Evolutionary conservation across 1,284 basidiomycete species (phyloP).

Genomic region (Anthracocystis setariae): DNA sequence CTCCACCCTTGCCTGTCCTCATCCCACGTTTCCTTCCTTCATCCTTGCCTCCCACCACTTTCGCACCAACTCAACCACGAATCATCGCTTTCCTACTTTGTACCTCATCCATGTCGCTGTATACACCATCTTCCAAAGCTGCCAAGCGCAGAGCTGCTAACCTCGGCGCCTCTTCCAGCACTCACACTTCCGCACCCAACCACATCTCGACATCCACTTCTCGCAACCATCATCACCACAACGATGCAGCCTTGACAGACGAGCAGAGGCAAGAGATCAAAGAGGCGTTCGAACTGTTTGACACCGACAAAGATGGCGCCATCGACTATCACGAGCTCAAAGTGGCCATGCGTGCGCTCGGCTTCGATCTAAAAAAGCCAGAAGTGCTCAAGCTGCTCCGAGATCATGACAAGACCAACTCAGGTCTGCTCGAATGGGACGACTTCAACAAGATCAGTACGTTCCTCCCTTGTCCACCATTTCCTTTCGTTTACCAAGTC

Average conservation of each 20-base stretch:
- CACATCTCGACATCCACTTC: conserved; percentile 24
- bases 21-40: background rate
- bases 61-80: too few species aligned
- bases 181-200: conserved; percentile 28
- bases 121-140: conserved; percentile 51
- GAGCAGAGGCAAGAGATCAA: conserved; percentile 98
- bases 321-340: conserved; percentile 91
- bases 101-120: conserved; percentile 42
- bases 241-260: conserved; percentile 74
- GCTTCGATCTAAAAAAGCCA: conserved; percentile 97
- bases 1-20: background rate
- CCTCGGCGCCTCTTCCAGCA: conserved; percentile 29
- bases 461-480: conserved; percentile 68
- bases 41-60: conserved; percentile 3
- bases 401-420: conserved; percentile 88
- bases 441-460: conserved; percentile 95
- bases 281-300: conserved; percentile 98
- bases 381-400: conserved; percentile 94
- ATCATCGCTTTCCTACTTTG: too few species aligned
- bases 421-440: conserved; percentile 92
- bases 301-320: conserved; percentile 96
- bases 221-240: conserved; percentile 34
- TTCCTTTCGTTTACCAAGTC: background rate
- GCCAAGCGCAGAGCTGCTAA: conserved; percentile 36
- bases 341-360: conserved; percentile 96